Evolutionary conservation across 305 asterid genomes (phyloP).

Genomic region (Euphrasia arctica): DNA sequence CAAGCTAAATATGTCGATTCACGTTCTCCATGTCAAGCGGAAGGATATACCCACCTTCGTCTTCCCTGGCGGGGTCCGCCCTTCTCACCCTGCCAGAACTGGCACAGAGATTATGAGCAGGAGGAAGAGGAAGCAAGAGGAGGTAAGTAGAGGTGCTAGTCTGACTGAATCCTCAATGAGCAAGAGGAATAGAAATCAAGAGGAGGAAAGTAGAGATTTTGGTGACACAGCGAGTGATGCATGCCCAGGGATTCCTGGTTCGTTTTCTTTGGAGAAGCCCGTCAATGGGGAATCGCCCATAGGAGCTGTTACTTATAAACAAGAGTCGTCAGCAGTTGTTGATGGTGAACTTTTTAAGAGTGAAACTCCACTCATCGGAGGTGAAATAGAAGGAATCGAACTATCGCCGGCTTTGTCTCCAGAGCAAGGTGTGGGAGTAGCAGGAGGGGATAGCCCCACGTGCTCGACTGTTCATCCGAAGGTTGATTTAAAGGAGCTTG

Average conservation of each 20-base stretch:
- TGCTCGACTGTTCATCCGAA: slow-evolving; percentile 32
- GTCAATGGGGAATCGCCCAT: slow-evolving; percentile 26
- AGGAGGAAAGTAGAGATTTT: slow-evolving; percentile 26
- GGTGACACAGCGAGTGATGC: slow-evolving; percentile 27
- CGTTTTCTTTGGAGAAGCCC: slow-evolving; percentile 32
- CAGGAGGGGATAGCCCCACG: slow-evolving; percentile 26
- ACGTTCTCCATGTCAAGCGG: slow-evolving; percentile 60
- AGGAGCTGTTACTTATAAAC: background rate
- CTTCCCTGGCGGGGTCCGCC: slow-evolving; percentile 73
- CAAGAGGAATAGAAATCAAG: slow-evolving; percentile 19
- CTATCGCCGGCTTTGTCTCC: slow-evolving; percentile 22
- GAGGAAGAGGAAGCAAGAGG: slow-evolving; percentile 59
- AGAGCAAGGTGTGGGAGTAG: slow-evolving; percentile 35
- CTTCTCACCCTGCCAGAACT: slow-evolving; percentile 44
- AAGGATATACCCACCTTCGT: slow-evolving; percentile 73
- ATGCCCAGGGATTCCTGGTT: slow-evolving; percentile 31
- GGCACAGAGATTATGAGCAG: slow-evolving; percentile 30
- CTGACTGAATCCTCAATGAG: slow-evolving; percentile 34
- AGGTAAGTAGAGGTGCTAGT: slow-evolving; percentile 33
- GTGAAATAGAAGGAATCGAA: slow-evolving; percentile 27
- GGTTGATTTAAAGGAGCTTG: slow-evolving; percentile 59
- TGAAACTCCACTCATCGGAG: slow-evolving; percentile 28
- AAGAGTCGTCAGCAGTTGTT: slow-evolving; percentile 28
- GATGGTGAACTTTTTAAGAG: slow-evolving; percentile 35
- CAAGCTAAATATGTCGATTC: slow-evolving; percentile 68